Evolutionary conservation across 805 yeast genomes (phyloP).

Genomic region (Spathaspora boniae): DNA sequence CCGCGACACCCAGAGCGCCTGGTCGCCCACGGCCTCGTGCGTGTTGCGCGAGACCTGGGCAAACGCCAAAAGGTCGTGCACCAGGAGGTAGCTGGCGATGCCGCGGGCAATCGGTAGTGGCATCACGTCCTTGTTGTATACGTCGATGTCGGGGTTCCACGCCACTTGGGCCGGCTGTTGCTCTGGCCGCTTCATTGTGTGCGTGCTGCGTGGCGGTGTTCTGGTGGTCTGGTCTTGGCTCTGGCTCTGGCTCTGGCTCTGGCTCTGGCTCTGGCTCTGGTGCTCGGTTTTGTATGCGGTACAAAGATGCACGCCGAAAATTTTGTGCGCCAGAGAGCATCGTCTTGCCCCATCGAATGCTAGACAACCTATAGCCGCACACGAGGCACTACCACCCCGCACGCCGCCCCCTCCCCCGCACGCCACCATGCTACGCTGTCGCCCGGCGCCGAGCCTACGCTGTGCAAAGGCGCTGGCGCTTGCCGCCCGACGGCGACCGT

Average conservation of each 20-base stretch:
- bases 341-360: too few relatives aligned
- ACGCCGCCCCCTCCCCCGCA: not conserved
- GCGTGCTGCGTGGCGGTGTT: too few relatives aligned
- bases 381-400: too few relatives aligned
- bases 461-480: constrained; percentile 1
- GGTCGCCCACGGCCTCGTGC: constrained; percentile 34
- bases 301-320: too few relatives aligned
- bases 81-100: constrained; percentile 30
- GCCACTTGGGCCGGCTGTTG: constrained; percentile 45
- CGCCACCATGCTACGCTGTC: not conserved
- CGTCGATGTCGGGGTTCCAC: constrained; percentile 46
- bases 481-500: constrained; percentile 1
- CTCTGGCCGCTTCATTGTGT: too few relatives aligned
- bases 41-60: constrained; percentile 37
- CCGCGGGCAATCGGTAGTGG: constrained; percentile 35
- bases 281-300: too few relatives aligned
- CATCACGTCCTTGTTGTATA: constrained; percentile 35
- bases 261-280: too few relatives aligned
- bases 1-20: constrained; percentile 37
- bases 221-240: too few relatives aligned
- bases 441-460: not conserved
- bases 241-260: too few relatives aligned
- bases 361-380: too few relatives aligned
- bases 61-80: constrained; percentile 38
- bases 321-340: too few relatives aligned